Conservation (phyloP, 1,284 basidiomycete species). For the Moesziomyces sp. region DNA sequence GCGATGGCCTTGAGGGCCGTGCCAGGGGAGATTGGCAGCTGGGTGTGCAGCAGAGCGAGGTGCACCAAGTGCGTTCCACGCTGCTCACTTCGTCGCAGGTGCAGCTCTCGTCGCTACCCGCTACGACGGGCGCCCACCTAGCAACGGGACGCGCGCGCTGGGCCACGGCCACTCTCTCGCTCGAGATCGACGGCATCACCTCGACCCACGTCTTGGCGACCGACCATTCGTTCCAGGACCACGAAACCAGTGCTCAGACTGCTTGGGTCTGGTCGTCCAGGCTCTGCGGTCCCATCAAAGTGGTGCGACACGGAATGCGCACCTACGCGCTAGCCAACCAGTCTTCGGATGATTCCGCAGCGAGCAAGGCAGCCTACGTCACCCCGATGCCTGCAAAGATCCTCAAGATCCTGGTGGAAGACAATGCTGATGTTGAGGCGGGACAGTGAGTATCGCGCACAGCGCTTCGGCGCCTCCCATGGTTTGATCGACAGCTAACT, state of each 20-base stretch:
- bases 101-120: conserved; percentile 5
- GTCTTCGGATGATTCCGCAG: conserved; percentile 3
- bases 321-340: conserved; percentile 6
- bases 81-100: conserved; percentile 7
- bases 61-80: conserved; percentile 1
- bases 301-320: conserved; percentile 7
- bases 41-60: background rate
- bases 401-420: conserved; percentile 6
- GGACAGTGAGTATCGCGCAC: conserved; percentile 1
- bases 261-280: conserved; percentile 3
- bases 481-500: background rate
- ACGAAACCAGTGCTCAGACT: conserved; percentile 2
- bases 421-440: background rate
- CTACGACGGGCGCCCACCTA: background rate
- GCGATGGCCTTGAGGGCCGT: conserved; percentile 4
- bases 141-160: conserved; percentile 3
- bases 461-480: no score
- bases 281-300: conserved; percentile 4
- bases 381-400: conserved; percentile 4
- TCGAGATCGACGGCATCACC: conserved; percentile 6
- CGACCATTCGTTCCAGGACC: conserved; percentile 5
- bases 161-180: conserved; percentile 3
- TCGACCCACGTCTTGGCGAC: conserved; percentile 3
- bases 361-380: conserved; percentile 7
- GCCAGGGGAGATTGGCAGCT: background rate